A percentile compares a stretch with the other conserved stretches of the same genome.
Evolutionary conservation across 2,329 filamentous ascomycete species (phyloP).

Genomic region (Diplodia mutila): DNA sequence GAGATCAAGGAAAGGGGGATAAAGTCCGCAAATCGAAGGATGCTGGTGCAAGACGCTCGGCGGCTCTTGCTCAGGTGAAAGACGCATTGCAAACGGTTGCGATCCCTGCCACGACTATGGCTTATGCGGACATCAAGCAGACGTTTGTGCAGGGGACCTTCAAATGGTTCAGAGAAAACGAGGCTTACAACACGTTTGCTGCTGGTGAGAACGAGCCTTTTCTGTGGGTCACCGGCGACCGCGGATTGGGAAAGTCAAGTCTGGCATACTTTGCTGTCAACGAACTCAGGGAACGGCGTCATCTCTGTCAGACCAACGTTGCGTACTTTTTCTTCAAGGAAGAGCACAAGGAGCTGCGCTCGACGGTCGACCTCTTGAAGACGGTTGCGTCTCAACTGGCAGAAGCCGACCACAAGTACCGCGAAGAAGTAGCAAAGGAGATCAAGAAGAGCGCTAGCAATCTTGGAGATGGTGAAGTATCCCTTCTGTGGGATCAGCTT

Average conservation of each 20-base stretch:
- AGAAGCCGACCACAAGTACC: slow-evolving; percentile 35
- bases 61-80: slow-evolving; percentile 27
- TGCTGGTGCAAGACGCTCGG: slow-evolving; percentile 26
- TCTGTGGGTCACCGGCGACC: slow-evolving; percentile 36
- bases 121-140: slow-evolving; percentile 35
- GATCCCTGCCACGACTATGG: slow-evolving; percentile 26
- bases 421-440: slow-evolving; percentile 35
- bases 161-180: slow-evolving; percentile 38
- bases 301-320: slow-evolving; percentile 21
- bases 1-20: slow-evolving; percentile 13
- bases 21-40: slow-evolving; percentile 25
- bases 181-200: slow-evolving; percentile 37
- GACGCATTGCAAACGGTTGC: slow-evolving; percentile 31
- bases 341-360: slow-evolving; percentile 34
- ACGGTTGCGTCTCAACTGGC: slow-evolving; percentile 39
- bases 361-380: slow-evolving; percentile 33
- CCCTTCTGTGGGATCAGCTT: slow-evolving; percentile 29
- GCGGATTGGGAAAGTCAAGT: slow-evolving; percentile 43
- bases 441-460: slow-evolving; percentile 27
- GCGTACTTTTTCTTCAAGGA: slow-evolving; percentile 47
- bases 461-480: slow-evolving; percentile 33
- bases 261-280: slow-evolving; percentile 31
- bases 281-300: slow-evolving; percentile 28
- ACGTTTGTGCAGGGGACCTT: slow-evolving; percentile 38
- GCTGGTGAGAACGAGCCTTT: slow-evolving; percentile 28